phyloP scores from a whole-genome alignment of 441 rosid genomes.

The Omphalea diandra region DNA sequence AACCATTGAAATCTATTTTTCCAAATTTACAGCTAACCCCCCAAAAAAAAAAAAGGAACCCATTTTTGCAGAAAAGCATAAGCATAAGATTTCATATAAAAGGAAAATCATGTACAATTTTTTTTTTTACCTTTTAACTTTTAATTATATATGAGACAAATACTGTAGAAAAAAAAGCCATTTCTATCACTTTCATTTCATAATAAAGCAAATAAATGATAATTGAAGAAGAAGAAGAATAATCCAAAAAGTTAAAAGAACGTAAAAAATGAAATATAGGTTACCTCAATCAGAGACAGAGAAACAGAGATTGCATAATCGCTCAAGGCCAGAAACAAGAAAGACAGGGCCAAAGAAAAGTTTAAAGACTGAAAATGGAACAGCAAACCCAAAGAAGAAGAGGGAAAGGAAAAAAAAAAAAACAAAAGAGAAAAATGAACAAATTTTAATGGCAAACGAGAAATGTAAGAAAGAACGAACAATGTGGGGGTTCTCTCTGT shows the following conservation, averaged over 20 bases:
- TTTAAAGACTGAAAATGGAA: background rate
- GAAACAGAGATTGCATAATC: slow-evolving; percentile 1
- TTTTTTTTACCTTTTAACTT: slow-evolving; percentile 6
- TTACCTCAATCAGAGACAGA: slow-evolving; percentile 5
- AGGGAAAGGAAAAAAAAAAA: background rate
- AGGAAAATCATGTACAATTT: background rate
- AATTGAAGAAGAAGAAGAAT: background rate
- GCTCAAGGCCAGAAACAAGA: slow-evolving; percentile 1
- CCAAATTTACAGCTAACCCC: background rate
- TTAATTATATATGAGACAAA: background rate
- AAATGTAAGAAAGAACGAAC: slow-evolving; percentile 20
- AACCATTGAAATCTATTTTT: background rate
- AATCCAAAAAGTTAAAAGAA: background rate
- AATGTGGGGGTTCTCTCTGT: slow-evolving; percentile 9
- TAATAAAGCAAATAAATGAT: background rate
- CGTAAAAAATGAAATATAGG: background rate
- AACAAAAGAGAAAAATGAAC: background rate
- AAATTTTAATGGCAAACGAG: background rate
- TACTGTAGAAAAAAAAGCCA: background rate
- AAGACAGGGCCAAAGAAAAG: slow-evolving; percentile 2
- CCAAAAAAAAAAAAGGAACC: background rate
- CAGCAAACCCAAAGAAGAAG: background rate
- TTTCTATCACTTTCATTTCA: background rate
- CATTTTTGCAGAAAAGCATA: background rate
- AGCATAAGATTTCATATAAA: background rate